Conservation (phyloP, 306 rosid genomes). For the Cicer pinnatifidum region DNA sequence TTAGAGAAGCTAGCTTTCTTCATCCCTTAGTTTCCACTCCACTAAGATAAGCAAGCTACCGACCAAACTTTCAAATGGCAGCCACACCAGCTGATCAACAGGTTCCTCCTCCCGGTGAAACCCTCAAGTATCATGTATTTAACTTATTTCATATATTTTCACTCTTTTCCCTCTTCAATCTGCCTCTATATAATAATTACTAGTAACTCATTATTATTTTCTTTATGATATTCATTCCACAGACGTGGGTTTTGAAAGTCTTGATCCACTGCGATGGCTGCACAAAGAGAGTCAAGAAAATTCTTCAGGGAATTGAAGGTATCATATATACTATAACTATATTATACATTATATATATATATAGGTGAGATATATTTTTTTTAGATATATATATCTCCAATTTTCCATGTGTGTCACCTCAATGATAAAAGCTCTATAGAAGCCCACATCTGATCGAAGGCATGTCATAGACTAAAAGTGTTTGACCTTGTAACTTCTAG, state of each 20-base stretch:
- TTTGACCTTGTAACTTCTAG: no score
- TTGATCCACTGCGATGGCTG: slow-evolving; percentile 94
- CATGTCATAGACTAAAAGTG: neutral
- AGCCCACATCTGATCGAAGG: no score
- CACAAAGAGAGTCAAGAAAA: slow-evolving; percentile 80
- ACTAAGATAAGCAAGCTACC: slow-evolving; percentile 17
- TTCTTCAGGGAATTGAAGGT: slow-evolving; percentile 85
- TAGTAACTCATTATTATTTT: neutral
- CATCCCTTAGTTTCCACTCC: slow-evolving; percentile 46
- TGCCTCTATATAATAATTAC: neutral
- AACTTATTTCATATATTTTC: neutral
- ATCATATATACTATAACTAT: neutral
- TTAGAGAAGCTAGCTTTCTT: slow-evolving; percentile 34
- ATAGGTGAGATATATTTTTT: no score
- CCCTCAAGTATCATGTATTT: slow-evolving; percentile 74
- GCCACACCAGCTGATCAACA: slow-evolving; percentile 60
- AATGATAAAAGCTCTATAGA: no score
- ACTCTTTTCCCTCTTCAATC: neutral
- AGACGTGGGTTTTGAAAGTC: slow-evolving; percentile 89
- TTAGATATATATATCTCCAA: no score
- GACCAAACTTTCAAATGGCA: slow-evolving; percentile 57
- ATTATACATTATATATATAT: neutral
- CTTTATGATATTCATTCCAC: slow-evolving; percentile 21
- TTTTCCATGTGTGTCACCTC: no score
- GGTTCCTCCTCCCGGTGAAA: slow-evolving; percentile 52